Evolutionary conservation across 176 grass and related monocot genomes (phyloP).

Genomic region (Oryza brachyantha): DNA sequence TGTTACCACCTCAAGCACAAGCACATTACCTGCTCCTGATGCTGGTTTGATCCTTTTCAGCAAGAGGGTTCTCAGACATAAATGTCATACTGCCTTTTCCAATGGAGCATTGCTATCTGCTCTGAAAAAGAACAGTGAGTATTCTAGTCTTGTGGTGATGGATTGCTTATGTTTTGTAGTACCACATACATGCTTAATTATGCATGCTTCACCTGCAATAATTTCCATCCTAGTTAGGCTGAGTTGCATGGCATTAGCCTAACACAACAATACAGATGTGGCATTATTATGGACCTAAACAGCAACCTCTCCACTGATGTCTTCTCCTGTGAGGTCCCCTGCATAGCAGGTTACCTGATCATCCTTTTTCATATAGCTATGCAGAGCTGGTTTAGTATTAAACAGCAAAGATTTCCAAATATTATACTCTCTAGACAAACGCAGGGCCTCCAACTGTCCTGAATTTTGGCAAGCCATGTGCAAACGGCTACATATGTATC

Average conservation of each 20-base stretch:
- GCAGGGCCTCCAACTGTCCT: conserved; percentile 5
- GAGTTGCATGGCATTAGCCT: background rate
- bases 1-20: background rate
- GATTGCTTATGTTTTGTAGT: background rate
- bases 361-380: background rate
- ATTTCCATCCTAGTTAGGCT: background rate
- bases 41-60: background rate
- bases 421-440: background rate
- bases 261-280: background rate
- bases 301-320: background rate
- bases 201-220: background rate
- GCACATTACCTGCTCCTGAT: background rate
- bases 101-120: too few species aligned
- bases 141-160: background rate
- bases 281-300: background rate
- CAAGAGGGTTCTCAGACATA: too few species aligned
- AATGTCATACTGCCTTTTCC: too few species aligned
- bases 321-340: background rate
- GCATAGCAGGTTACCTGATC: background rate
- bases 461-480: conserved; percentile 19
- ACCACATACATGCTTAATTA: background rate
- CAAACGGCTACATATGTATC: conserved; percentile 12
- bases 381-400: background rate
- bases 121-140: background rate
- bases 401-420: background rate